These are phyloP conservation scores for Eucalyptus erythrocorys DNA, from an alignment of 345 rosid genomes.

Conservation along the genomic window DNA sequence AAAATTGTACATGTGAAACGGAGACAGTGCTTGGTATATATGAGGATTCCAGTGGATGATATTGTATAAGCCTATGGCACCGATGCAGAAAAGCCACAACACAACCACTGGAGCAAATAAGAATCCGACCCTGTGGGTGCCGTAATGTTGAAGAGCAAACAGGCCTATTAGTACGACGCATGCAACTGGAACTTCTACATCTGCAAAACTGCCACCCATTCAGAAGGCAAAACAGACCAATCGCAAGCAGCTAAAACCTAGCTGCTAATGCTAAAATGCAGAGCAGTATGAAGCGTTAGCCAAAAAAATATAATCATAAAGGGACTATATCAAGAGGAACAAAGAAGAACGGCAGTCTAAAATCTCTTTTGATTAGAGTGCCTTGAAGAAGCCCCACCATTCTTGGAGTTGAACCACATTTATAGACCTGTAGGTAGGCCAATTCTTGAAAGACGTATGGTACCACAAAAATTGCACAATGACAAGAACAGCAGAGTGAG, in stretches of 20 bases:
- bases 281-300: background rate
- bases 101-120: slow-evolving; percentile 83
- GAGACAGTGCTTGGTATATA: slow-evolving; percentile 79
- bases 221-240: background rate
- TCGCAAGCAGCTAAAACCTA: background rate
- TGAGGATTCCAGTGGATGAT: slow-evolving; percentile 78
- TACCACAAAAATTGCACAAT: background rate
- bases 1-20: slow-evolving; percentile 68
- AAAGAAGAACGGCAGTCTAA: background rate
- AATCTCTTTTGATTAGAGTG: background rate
- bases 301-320: background rate
- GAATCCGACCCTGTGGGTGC: slow-evolving; percentile 82
- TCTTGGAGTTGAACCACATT: background rate
- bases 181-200: slow-evolving; percentile 67
- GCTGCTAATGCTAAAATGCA: background rate
- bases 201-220: slow-evolving; percentile 30
- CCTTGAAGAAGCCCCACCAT: background rate
- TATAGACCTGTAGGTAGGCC: background rate
- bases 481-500: background rate
- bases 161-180: slow-evolving; percentile 63
- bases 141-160: slow-evolving; percentile 90
- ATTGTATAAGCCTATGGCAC: slow-evolving; percentile 68
- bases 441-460: too few relatives aligned
- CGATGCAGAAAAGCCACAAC: slow-evolving; percentile 69
- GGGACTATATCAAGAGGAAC: background rate